These are phyloP conservation scores for Umbelopsis isabellina DNA, from an alignment of 192 early-diverging fungal species.

Conservation along the genomic window DNA sequence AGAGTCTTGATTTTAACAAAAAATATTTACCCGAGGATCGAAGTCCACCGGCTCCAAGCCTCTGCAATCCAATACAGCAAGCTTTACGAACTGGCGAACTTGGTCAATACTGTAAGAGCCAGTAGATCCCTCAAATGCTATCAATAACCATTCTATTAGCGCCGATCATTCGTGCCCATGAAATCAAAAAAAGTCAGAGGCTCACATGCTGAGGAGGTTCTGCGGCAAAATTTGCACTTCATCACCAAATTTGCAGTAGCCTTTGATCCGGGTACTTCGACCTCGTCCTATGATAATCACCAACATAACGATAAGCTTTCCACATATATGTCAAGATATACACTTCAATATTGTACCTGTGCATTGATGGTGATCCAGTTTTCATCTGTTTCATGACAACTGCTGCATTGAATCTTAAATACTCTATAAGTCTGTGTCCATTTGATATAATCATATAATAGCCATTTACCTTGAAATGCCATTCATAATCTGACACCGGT, in stretches of 20 bases:
- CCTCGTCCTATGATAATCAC: slow-evolving; percentile 48
- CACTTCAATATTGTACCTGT: slow-evolving; percentile 37
- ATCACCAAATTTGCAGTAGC: slow-evolving; percentile 88
- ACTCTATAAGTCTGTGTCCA: no score
- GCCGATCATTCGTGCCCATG: neutral
- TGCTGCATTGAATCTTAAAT: slow-evolving; percentile 70
- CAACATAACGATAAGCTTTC: slow-evolving; percentile 20
- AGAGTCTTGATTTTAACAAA: neutral
- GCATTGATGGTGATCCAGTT: slow-evolving; percentile 70
- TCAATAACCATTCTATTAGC: neutral
- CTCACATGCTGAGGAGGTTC: slow-evolving; percentile 66
- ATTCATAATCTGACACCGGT: slow-evolving; percentile 61
- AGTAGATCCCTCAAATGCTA: slow-evolving; percentile 26
- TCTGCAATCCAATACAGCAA: slow-evolving; percentile 78
- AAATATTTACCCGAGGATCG: slow-evolving; percentile 55
- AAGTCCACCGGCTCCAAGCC: slow-evolving; percentile 84
- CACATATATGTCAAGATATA: neutral
- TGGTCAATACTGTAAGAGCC: slow-evolving; percentile 2
- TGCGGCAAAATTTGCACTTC: slow-evolving; percentile 90
- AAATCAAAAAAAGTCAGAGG: neutral
- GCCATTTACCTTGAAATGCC: slow-evolving; percentile 65
- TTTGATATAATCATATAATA: neutral
- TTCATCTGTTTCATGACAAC: slow-evolving; percentile 76
- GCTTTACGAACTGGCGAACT: slow-evolving; percentile 53
- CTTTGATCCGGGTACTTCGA: slow-evolving; percentile 69